Evolutionary conservation across 2,329 filamentous ascomycete genomes (phyloP).

Genomic region (Cladophialophora yegresii): DNA sequence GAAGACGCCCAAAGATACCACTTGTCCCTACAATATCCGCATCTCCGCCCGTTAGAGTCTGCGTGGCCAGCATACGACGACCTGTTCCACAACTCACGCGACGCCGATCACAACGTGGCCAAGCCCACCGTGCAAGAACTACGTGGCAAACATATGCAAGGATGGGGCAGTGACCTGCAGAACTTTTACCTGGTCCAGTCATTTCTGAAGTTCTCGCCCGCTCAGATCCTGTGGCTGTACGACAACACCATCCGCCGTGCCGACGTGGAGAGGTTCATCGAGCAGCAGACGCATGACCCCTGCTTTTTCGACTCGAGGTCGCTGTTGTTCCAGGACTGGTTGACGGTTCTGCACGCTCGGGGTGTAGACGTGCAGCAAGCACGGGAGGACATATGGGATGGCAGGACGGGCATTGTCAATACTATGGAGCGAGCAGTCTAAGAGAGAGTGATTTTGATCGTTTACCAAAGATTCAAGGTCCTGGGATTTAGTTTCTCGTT

Average conservation of each 20-base stretch:
- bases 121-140: constrained; percentile 44
- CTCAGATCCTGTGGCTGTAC: constrained; percentile 60
- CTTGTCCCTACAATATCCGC: constrained; percentile 7
- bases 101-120: constrained; percentile 8
- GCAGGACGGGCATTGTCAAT: constrained; percentile 25
- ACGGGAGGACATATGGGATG: constrained; percentile 30
- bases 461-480: not conserved
- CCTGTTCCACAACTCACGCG: constrained; percentile 32
- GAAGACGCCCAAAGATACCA: constrained; percentile 19
- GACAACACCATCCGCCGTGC: constrained; percentile 59
- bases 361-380: constrained; percentile 53
- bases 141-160: constrained; percentile 53
- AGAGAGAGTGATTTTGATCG: not conserved
- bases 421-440: not conserved
- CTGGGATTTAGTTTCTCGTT: not conserved
- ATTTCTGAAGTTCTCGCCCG: constrained; percentile 64
- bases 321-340: constrained; percentile 62
- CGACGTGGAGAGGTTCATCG: constrained; percentile 59
- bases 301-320: constrained; percentile 67
- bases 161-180: constrained; percentile 65
- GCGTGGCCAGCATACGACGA: constrained; percentile 8
- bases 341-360: constrained; percentile 58
- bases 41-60: constrained; percentile 1
- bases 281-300: constrained; percentile 49
- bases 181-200: constrained; percentile 67